phyloP scores from a whole-genome alignment of 805 yeast genomes.

The Starmerella stigmatis region DNA sequence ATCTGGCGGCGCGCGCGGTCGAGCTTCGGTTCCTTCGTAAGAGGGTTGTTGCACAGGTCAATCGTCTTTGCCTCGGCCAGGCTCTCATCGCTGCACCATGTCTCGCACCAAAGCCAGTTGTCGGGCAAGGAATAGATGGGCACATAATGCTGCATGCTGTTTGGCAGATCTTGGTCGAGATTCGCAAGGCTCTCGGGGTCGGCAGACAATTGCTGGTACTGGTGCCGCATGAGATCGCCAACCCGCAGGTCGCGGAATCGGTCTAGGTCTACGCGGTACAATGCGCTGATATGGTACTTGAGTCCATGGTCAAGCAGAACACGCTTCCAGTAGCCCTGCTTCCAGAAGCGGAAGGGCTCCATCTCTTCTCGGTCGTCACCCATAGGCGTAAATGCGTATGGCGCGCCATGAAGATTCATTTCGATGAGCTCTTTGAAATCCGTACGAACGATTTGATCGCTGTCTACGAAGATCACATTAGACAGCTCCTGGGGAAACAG shows the following conservation, averaged over 20 bases:
- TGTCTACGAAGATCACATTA: constrained; percentile 74
- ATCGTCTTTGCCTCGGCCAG: constrained; percentile 60
- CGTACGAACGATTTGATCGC: constrained; percentile 70
- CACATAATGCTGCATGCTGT: constrained; percentile 59
- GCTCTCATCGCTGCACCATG: constrained; percentile 70
- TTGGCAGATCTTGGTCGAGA: constrained; percentile 89
- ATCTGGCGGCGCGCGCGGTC: constrained; percentile 65
- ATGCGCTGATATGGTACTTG: constrained; percentile 75
- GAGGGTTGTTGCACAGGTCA: constrained; percentile 75
- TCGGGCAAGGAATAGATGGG: constrained; percentile 65
- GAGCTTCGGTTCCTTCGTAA: constrained; percentile 67
- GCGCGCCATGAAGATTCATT: constrained; percentile 63
- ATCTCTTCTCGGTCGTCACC: constrained; percentile 66
- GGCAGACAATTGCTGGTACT: constrained; percentile 69
- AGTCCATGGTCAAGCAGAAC: constrained; percentile 39
- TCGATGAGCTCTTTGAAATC: constrained; percentile 61
- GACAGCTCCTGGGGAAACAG: constrained; percentile 69
- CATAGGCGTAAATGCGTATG: constrained; percentile 84
- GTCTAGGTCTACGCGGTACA: constrained; percentile 67
- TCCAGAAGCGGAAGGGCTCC: constrained; percentile 88
- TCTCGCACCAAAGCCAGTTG: constrained; percentile 90
- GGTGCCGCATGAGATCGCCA: constrained; percentile 73
- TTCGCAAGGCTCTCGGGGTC: constrained; percentile 73
- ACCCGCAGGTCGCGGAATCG: constrained; percentile 54
- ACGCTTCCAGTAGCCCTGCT: constrained; percentile 78